A percentile compares a stretch with the other conserved stretches of the same genome.
These are phyloP conservation scores for Pseudomassariella vexata DNA, from an alignment of 2,329 filamentous ascomycete genomes.

Conservation along the genomic window DNA sequence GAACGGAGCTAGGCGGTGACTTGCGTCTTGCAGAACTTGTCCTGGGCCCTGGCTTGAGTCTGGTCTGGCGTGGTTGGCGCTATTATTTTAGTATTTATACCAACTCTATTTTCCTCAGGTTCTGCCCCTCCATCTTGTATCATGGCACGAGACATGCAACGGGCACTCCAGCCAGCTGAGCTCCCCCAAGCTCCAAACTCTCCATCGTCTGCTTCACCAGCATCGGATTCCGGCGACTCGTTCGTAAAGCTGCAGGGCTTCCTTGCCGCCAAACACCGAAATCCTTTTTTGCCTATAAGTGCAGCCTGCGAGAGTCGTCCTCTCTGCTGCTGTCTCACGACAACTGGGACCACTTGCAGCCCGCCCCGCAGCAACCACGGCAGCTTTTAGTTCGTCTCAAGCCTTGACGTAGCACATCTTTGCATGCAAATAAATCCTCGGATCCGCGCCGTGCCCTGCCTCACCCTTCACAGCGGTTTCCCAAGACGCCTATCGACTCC, in stretches of 20 bases:
- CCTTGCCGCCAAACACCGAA: no score
- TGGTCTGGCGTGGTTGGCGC: slow-evolving; percentile 1
- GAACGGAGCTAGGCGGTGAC: not conserved
- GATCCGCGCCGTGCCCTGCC: slow-evolving; percentile 1
- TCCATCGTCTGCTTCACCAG: slow-evolving; percentile 11
- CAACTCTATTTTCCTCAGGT: slow-evolving; percentile 28
- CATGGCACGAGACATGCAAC: slow-evolving; percentile 38
- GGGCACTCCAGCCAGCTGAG: slow-evolving; percentile 31
- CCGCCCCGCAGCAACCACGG: slow-evolving; percentile 5
- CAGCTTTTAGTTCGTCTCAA: not conserved
- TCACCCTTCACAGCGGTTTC: slow-evolving; percentile 1
- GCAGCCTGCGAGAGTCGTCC: no score
- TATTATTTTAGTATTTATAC: slow-evolving; percentile 30
- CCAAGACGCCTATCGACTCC: slow-evolving; percentile 1
- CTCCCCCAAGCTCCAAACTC: slow-evolving; percentile 12
- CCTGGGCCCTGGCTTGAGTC: slow-evolving; percentile 1
- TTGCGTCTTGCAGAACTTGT: not conserved
- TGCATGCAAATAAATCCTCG: not conserved
- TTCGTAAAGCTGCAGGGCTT: no score
- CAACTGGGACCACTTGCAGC: not conserved
- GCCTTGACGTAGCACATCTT: slow-evolving; percentile 3
- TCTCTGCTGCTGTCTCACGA: no score
- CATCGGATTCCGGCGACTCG: no score
- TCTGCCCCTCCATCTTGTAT: slow-evolving; percentile 27
- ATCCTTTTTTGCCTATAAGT: no score